Percentiles rank a stretch among this genome's conserved stretches.
These are phyloP conservation scores for Pseudogymnoascus sp. DNA, from an alignment of 2,329 filamentous ascomycete species.

Conservation along the genomic window DNA sequence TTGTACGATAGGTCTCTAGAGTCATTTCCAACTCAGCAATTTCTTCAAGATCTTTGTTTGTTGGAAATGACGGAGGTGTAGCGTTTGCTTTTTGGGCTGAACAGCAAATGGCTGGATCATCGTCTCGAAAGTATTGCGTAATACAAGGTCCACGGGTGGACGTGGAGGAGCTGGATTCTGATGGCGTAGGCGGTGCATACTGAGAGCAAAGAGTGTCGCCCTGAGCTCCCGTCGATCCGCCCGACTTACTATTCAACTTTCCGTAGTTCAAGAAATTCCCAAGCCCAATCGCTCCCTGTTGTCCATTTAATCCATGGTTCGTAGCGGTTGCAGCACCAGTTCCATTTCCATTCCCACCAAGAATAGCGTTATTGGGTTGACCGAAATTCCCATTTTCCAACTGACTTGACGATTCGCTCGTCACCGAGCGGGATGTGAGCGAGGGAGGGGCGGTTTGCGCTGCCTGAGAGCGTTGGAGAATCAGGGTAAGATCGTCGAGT, in stretches of 20 bases:
- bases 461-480: slow-evolving; percentile 13
- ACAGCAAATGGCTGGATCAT: neutral
- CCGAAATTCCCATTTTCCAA: neutral
- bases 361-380: neutral
- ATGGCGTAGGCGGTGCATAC: neutral
- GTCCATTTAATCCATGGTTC: neutral
- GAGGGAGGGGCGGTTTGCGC: neutral
- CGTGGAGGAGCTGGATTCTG: neutral
- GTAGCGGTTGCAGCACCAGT: neutral
- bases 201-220: neutral
- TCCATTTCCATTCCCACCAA: neutral
- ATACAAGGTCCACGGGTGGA: neutral
- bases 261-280: neutral
- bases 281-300: neutral
- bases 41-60: neutral
- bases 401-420: neutral
- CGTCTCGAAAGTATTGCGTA: neutral
- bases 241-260: neutral
- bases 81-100: neutral
- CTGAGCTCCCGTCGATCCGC: neutral
- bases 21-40: slow-evolving; percentile 9
- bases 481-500: slow-evolving; percentile 15
- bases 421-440: neutral
- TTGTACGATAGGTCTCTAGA: slow-evolving; percentile 10
- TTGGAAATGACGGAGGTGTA: neutral